Conservation (phyloP, 1,284 basidiomycete genomes). For the Phaffia rhodozyma region DNA sequence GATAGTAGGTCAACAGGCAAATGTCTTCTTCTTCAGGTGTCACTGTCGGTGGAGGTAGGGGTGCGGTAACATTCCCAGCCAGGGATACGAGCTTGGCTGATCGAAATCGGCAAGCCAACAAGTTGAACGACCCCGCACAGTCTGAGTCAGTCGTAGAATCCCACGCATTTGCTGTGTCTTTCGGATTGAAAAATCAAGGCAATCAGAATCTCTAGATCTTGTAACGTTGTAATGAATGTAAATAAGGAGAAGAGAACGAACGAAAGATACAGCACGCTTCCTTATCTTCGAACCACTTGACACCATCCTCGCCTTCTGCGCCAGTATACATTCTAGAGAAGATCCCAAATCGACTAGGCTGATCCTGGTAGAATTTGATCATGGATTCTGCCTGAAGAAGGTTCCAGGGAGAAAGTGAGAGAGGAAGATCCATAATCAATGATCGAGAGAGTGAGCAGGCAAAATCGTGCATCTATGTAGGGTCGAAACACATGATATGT, state of each 20-base stretch:
- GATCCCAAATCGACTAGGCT: slow-evolving; percentile 38
- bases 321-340: slow-evolving; percentile 34
- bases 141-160: slow-evolving; percentile 26
- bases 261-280: slow-evolving; percentile 40
- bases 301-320: slow-evolving; percentile 22
- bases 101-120: slow-evolving; percentile 40
- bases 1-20: slow-evolving; percentile 39
- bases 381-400: slow-evolving; percentile 37
- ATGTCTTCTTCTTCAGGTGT: slow-evolving; percentile 32
- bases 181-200: no score
- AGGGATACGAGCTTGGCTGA: slow-evolving; percentile 40
- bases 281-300: slow-evolving; percentile 34
- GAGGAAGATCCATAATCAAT: slow-evolving; percentile 40
- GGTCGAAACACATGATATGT: slow-evolving; percentile 25
- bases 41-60: slow-evolving; percentile 23
- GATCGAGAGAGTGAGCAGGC: slow-evolving; percentile 37
- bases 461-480: slow-evolving; percentile 40
- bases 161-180: slow-evolving; percentile 41
- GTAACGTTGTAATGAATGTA: background rate
- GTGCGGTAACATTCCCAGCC: slow-evolving; percentile 36
- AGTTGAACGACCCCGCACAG: slow-evolving; percentile 26
- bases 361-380: slow-evolving; percentile 36
- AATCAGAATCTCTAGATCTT: background rate
- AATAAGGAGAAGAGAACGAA: background rate
- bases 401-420: slow-evolving; percentile 40